Conservation (phyloP, 2,329 filamentous ascomycete genomes). For the Basipetospora sp. region DNA sequence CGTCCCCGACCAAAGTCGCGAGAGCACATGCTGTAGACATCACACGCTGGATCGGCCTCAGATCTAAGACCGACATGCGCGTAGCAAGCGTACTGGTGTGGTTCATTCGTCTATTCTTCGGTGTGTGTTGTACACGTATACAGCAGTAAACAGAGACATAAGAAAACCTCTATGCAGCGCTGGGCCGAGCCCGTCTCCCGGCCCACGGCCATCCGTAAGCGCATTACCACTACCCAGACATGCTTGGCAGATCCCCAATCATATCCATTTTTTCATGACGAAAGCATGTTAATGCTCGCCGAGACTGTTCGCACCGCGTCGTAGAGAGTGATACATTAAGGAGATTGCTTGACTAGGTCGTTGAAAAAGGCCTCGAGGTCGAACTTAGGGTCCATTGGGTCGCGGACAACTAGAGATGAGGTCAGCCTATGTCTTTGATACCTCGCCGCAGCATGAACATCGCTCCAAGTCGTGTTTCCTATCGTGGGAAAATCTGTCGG, state of each 20-base stretch:
- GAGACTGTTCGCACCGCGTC: neutral
- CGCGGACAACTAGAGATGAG: constrained; percentile 15
- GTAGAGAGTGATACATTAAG: constrained; percentile 20
- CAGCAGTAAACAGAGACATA: constrained; percentile 3
- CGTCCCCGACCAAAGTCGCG: too few species aligned
- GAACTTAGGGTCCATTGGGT: constrained; percentile 78
- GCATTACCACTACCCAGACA: constrained; percentile 1
- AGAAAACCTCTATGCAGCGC: constrained; percentile 7
- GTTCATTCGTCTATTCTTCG: constrained; percentile 5
- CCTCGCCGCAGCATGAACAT: too few species aligned
- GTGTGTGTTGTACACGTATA: constrained; percentile 6
- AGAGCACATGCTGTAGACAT: too few species aligned
- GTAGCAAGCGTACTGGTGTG: too few species aligned
- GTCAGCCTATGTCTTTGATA: too few species aligned
- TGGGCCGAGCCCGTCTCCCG: neutral
- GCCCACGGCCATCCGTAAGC: constrained; percentile 1
- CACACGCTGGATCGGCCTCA: too few species aligned
- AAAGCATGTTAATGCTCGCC: neutral
- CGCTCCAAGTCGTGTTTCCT: too few species aligned
- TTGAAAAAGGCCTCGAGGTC: constrained; percentile 77
- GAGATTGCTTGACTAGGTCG: constrained; percentile 40
- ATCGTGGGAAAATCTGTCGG: neutral
- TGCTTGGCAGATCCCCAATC: neutral
- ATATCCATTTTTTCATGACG: neutral
- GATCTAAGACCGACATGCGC: too few species aligned